Conservation (phyloP, 2,329 filamentous ascomycete genomes). For the Biscogniauxia marginata region DNA sequence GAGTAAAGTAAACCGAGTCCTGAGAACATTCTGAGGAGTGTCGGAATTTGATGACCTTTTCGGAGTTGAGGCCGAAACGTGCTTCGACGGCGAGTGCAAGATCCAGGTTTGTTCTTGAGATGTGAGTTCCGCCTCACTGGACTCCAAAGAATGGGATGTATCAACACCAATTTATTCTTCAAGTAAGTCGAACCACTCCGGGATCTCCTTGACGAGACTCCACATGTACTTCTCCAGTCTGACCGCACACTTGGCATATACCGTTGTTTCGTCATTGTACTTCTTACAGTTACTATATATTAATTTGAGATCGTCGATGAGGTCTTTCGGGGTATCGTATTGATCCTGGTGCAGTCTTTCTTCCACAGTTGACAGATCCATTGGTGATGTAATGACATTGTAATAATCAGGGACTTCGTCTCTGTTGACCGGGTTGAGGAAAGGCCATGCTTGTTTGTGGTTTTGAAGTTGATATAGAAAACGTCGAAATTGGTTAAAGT, state of each 20-base stretch:
- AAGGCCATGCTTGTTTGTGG: constrained; percentile 90
- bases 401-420: constrained; percentile 99
- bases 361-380: constrained; percentile 97
- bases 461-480: constrained; percentile 95
- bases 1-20: too few species aligned
- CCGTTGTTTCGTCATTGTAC: constrained; percentile 94
- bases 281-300: constrained; percentile 93
- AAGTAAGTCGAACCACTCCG: constrained; percentile 85
- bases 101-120: too few species aligned
- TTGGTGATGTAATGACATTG: constrained; percentile 95
- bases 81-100: too few species aligned
- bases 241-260: constrained; percentile 92
- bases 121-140: too few species aligned
- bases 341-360: constrained; percentile 89
- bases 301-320: constrained; percentile 82
- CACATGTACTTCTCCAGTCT: constrained; percentile 95
- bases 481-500: constrained; percentile 91
- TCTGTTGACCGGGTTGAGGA: constrained; percentile 87
- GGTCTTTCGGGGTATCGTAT: constrained; percentile 89
- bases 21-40: too few species aligned
- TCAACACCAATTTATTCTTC: too few species aligned
- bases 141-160: too few species aligned
- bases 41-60: too few species aligned
- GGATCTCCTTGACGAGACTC: constrained; percentile 85
- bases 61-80: too few species aligned